These are phyloP conservation scores for Zymoseptoria tritici DNA, from an alignment of 2,329 filamentous ascomycete genomes.

Conservation along the genomic window DNA sequence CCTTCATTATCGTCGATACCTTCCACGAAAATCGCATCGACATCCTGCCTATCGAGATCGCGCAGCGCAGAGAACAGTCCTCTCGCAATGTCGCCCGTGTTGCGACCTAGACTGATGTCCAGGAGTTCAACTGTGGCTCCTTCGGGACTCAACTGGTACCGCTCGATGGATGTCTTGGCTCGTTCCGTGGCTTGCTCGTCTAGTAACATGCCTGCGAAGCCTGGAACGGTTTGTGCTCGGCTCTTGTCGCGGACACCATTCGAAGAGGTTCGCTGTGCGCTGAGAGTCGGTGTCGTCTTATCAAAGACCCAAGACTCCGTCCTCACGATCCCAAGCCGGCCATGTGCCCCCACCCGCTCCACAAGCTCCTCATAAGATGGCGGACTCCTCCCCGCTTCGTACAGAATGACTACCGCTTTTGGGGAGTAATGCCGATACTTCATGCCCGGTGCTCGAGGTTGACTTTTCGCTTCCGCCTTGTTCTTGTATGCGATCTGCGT, in stretches of 20 bases:
- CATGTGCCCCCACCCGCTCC: slow-evolving; percentile 19
- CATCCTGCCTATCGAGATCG: slow-evolving; percentile 70
- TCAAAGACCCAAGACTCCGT: slow-evolving; percentile 30
- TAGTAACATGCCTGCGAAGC: slow-evolving; percentile 23
- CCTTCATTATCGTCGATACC: slow-evolving; percentile 61
- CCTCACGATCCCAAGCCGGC: slow-evolving; percentile 35
- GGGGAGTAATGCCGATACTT: slow-evolving; percentile 98
- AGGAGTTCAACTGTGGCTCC: slow-evolving; percentile 37
- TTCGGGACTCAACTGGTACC: background rate
- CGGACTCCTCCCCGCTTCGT: slow-evolving; percentile 50
- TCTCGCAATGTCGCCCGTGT: slow-evolving; percentile 69
- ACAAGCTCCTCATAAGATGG: slow-evolving; percentile 24
- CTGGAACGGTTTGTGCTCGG: slow-evolving; percentile 7
- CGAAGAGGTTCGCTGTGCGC: slow-evolving; percentile 8
- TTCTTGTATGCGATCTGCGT: slow-evolving; percentile 75
- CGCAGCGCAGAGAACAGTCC: slow-evolving; percentile 81
- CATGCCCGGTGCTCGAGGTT: slow-evolving; percentile 87
- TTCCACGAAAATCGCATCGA: slow-evolving; percentile 83
- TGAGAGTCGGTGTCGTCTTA: background rate
- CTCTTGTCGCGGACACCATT: slow-evolving; percentile 17
- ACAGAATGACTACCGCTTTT: slow-evolving; percentile 64
- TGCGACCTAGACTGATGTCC: slow-evolving; percentile 65
- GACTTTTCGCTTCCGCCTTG: slow-evolving; percentile 54
- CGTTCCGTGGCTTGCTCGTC: slow-evolving; percentile 12
- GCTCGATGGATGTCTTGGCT: slow-evolving; percentile 4